Evolutionary conservation across 352 stramenopile genomes (phyloP), one percentile per base, ranked within the genome.

Genomic region (Elongisporangium prolatum): DNA sequence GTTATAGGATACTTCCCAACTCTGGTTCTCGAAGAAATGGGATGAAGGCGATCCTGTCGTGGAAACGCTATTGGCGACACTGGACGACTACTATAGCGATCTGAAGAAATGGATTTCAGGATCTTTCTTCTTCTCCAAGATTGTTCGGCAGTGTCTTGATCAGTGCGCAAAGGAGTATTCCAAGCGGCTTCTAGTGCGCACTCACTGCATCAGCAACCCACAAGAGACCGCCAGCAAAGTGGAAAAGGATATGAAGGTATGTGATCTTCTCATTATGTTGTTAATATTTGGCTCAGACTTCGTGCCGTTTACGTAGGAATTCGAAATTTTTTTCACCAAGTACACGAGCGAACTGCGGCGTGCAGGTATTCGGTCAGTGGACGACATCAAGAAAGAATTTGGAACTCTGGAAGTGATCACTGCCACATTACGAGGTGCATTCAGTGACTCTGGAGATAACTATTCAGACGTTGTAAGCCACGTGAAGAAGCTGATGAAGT

Each of bases 11-110:
- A 91, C 84, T 21, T 75, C 74, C 11, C 75, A 72, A 1, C 59
- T 90, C 1, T 95, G 85, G 85, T 77, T 93, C 57, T 86, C 76
- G 1, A 95, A 92, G 58, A 89, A 83, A 61, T 95, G 85, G 85
- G 85, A 95, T 44, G 81, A 93, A 59, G 71, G 78, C 11, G 75
- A 88, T 21, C 60, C 77, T 20, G 77, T 95, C 3, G 80, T 95
- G 5, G 83, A 91, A 64, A 86, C 70, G 4, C 58, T 95, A 10
- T 54, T 95, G 14, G 83, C 72, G 20, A 95, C 85, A 7, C 65
- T 95, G 4, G 85, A 88, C 1, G 85, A 95, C 51, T 95, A 93
- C 53, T 91, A 80, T 48, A 51, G 50, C 0, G 85, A 95, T 49
- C 63, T 95, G 4, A 75, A 77, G 48, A 69, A 74, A 28, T 95